A percentile compares a stretch with the other conserved stretches of the same genome.
phyloP scores from a whole-genome alignment of 805 yeast species.

The Metschnikowia orientalis region DNA sequence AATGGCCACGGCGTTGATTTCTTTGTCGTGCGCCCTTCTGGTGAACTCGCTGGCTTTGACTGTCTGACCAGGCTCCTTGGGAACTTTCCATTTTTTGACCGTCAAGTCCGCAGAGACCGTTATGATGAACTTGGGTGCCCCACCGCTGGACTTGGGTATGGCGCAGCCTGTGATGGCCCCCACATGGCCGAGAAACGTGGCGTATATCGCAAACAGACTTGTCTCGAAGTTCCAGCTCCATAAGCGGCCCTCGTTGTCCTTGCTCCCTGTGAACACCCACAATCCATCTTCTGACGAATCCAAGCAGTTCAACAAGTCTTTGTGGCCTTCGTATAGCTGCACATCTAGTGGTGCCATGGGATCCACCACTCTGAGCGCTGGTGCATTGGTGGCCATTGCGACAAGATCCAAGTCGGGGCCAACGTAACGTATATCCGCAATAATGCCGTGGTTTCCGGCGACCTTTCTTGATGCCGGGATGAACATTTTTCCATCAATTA shows the following conservation, averaged over 20 bases:
- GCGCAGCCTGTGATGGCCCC: conserved; percentile 81
- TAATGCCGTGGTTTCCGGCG: conserved; percentile 94
- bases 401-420: conserved; percentile 56
- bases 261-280: conserved; percentile 91
- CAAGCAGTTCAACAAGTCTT: conserved; percentile 74
- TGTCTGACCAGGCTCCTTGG: conserved; percentile 33
- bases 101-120: conserved; percentile 85
- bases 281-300: conserved; percentile 75
- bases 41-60: conserved; percentile 76
- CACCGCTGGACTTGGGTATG: conserved; percentile 49
- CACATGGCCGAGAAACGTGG: conserved; percentile 79
- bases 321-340: conserved; percentile 71
- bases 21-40: conserved; percentile 94
- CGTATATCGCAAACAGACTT: conserved; percentile 41
- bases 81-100: conserved; percentile 78
- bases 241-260: conserved; percentile 78
- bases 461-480: conserved; percentile 51
- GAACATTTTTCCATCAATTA: conserved; percentile 14
- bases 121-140: conserved; percentile 62
- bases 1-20: conserved; percentile 83
- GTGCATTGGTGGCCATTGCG: conserved; percentile 92
- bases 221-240: conserved; percentile 62
- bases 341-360: conserved; percentile 58
- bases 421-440: conserved; percentile 80
- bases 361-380: conserved; percentile 73